A percentile compares a stretch with the other conserved stretches of the same genome.
Evolutionary conservation across 2,329 filamentous ascomycete genomes (phyloP).

Genomic region (Trichoderma sp.): DNA sequence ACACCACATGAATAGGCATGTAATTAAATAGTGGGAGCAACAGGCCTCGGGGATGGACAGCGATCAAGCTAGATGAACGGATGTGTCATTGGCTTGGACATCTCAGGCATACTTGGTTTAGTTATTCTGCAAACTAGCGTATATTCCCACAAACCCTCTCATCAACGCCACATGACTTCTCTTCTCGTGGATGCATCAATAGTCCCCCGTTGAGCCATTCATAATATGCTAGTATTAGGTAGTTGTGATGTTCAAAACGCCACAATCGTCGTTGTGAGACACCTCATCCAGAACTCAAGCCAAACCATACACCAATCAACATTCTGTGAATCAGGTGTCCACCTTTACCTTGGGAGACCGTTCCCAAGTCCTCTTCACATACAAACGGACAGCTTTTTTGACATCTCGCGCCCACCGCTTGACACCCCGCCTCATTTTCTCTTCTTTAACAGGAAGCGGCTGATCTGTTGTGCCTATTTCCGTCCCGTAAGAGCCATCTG

Average conservation of each 20-base stretch:
- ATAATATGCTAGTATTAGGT: neutral
- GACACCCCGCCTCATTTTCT: slow-evolving; percentile 28
- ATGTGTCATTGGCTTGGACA: neutral
- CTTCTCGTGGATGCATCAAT: neutral
- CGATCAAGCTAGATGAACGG: neutral
- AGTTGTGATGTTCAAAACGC: slow-evolving; percentile 18
- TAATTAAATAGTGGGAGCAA: neutral
- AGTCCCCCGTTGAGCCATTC: neutral
- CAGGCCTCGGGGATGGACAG: neutral
- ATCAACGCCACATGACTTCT: neutral
- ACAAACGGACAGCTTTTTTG: slow-evolving; percentile 33
- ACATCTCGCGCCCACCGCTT: slow-evolving; percentile 36
- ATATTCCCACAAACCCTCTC: neutral
- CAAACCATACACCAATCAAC: neutral
- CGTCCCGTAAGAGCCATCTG: neutral
- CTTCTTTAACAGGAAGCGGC: slow-evolving; percentile 21
- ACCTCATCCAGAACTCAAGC: slow-evolving; percentile 3
- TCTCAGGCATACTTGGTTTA: neutral
- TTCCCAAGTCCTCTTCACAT: slow-evolving; percentile 33
- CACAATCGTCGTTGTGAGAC: neutral
- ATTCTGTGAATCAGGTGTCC: slow-evolving; percentile 15
- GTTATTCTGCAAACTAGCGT: slow-evolving; percentile 7
- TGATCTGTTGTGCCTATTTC: slow-evolving; percentile 1
- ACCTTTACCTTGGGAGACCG: slow-evolving; percentile 29
- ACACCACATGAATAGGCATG: neutral